Evolutionary conservation across 768 basidiomycete species (phyloP).

Genomic region (Mrakia hoshinonis): DNA sequence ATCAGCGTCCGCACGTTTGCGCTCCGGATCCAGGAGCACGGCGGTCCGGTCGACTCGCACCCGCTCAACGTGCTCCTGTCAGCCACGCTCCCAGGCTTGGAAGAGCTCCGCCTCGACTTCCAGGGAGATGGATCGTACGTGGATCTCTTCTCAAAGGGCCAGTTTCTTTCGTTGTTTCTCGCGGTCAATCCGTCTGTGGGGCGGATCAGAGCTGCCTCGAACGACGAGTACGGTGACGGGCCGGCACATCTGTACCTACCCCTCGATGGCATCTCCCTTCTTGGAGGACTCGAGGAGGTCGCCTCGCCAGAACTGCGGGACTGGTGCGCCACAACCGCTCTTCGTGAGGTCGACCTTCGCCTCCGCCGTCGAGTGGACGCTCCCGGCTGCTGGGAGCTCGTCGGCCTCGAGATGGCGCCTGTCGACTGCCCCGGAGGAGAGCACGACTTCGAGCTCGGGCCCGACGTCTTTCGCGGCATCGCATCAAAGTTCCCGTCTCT

Average conservation of each 20-base stretch:
- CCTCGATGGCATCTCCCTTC: background rate
- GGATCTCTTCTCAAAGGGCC: background rate
- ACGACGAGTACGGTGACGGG: background rate
- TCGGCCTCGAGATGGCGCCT: background rate
- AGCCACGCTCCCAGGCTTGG: background rate
- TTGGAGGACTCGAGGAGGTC: background rate
- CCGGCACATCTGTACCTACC: background rate
- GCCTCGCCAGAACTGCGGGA: background rate
- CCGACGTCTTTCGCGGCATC: background rate
- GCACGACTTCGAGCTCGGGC: background rate
- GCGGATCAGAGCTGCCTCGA: background rate
- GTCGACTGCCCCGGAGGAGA: background rate
- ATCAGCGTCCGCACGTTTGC: background rate
- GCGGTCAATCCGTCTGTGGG: background rate
- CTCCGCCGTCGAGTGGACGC: background rate
- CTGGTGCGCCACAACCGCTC: background rate
- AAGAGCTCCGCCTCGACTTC: background rate
- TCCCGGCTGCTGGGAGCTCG: background rate
- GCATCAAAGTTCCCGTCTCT: background rate
- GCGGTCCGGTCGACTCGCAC: background rate
- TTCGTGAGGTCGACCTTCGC: background rate
- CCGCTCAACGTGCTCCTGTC: constrained; percentile 3
- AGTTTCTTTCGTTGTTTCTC: background rate
- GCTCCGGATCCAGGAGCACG: background rate
- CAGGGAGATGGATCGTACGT: background rate